Base-by-base conservation (phyloP, 2,329 filamentous ascomycete species). In the Aspergillus hortae region DNA sequence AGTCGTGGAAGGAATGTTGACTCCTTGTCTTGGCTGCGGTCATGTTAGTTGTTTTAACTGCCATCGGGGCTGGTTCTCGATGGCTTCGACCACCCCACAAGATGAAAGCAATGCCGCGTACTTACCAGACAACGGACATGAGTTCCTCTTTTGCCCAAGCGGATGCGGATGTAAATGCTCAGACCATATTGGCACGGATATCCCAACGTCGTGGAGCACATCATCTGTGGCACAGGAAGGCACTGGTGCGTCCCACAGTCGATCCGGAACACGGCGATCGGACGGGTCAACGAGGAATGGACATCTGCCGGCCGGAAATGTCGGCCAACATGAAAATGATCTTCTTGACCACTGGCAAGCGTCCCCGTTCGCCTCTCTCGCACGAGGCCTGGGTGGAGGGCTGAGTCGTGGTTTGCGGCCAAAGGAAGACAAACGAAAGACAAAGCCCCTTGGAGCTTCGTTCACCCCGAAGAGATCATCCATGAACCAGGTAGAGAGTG, bases 111-210 rank as follows among this genome's bases (percentile, higher is more conserved):
- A 15, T n/a, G 15, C 46, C 43, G 43, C 54, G 30, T 47, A 63
- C 40, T 30, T 41, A 4, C 35, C 44, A 42, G 53, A 49, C 42
- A 41, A 51, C 44, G 53, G 59, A 17, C 51, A 56, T 11, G 54
- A 59, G n/a, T 57, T 63, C 2, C 63, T 62, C 17, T 58, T 65
- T 40, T 79, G 76, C 51, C 72, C 75, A 6, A 74, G 68, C 11
- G 75, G 75, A n/a, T 79, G 76, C 58, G 76, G 74, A 46, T 79
- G 76, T 49, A 65, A 62, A 51, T 79, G 76, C 57, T 67, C 72
- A 3, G 68, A 75, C 15, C 67, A 75, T 44, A 52, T 65, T 5
- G 58, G 58, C 30, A 56, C 70, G 12, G 49, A 70, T 4, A 62
- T 73, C 4, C 62, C 68, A 15, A 66, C 65, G 38, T 68, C 70